Evolutionary conservation across 345 rosid species (phyloP), one percentile per base, ranked within the genome.

Genomic region (Brassica nigra): DNA sequence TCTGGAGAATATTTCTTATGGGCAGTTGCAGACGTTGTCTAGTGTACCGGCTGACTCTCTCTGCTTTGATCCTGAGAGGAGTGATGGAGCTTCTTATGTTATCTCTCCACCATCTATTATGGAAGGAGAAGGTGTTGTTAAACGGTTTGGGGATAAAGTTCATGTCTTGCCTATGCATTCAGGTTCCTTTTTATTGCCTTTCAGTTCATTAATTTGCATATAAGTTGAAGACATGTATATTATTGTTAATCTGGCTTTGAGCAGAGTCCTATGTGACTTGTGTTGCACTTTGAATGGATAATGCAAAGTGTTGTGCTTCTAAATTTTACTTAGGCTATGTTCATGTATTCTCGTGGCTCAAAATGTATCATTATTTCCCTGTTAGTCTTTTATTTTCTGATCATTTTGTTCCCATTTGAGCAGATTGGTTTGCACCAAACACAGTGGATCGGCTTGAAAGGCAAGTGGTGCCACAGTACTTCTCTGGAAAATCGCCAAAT

Each of bases 401-500:
- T 59, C n/a, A 3, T 18, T 73, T 73, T 31, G 52, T 14, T 57
- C 44, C 5, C 61, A n/a, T 65, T 70, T 15, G 44, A 65, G 68
- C 77, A 95, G 98, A 93, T 84, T 95, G 99, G 99, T 95, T 95
- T 86, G 88, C 98, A 44, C 98, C 94, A 49, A 70, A 86, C 20
- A 76, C 86, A 8, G 97, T 95, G 71, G 86, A 95, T 88, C 87
- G 99, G 73, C 81, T 93, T 78, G 99, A 95, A 84, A 88, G 98
- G 73, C 99, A 95, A 87, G 99, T 91, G 76, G 97, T 93, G 83
- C 99, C 99, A 0, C 97, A 89, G 82, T 95, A 86, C 84, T 95
- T 95, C 89, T 90, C 95, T 74, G 99, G 98, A 54, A 95, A 95
- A 83, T 91, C 97, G 29, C 68, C 87, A 27, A 92, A 89, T 30